These are phyloP conservation scores for Peronospora farinosa DNA, from an alignment of 352 stramenopile species.

Conservation along the genomic window DNA sequence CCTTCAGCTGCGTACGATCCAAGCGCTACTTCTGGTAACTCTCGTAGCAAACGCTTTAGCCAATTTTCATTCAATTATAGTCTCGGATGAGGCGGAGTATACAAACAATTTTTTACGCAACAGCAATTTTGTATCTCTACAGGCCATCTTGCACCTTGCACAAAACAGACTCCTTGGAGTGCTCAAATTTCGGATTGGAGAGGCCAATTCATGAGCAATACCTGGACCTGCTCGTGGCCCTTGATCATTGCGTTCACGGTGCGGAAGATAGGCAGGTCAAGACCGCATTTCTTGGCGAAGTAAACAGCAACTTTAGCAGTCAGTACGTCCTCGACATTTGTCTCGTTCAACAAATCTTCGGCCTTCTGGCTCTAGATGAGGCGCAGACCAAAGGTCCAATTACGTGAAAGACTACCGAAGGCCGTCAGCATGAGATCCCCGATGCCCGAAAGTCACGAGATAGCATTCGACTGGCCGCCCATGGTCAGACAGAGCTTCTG, in stretches of 20 bases:
- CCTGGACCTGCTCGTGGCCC: constrained; percentile 63
- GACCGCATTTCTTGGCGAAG: constrained; percentile 85
- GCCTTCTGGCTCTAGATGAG: constrained; percentile 89
- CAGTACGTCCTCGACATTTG: constrained; percentile 92
- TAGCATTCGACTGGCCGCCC: constrained; percentile 91
- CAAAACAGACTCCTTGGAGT: background rate
- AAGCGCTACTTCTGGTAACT: constrained; percentile 50
- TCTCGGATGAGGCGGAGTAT: constrained; percentile 27
- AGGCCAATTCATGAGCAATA: constrained; percentile 76
- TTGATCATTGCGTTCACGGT: constrained; percentile 85
- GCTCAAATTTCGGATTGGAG: constrained; percentile 68
- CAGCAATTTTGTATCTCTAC: constrained; percentile 5
- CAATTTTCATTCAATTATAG: constrained; percentile 89
- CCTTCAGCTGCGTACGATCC: constrained; percentile 77
- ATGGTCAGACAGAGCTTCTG: constrained; percentile 92
- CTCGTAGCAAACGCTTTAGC: constrained; percentile 80
- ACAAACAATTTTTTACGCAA: constrained; percentile 3
- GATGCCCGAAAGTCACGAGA: constrained; percentile 90
- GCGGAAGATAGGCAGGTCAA: constrained; percentile 89
- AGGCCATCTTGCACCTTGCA: background rate
- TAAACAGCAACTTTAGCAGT: constrained; percentile 91
- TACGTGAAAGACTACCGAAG: constrained; percentile 93
- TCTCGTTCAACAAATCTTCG: constrained; percentile 89
- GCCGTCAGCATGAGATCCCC: constrained; percentile 95
- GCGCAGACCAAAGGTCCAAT: constrained; percentile 91